Evolutionary conservation across 352 stramenopile genomes (phyloP), one percentile per base, ranked within the genome.

Genomic region (Elongisporangium senticosum): DNA sequence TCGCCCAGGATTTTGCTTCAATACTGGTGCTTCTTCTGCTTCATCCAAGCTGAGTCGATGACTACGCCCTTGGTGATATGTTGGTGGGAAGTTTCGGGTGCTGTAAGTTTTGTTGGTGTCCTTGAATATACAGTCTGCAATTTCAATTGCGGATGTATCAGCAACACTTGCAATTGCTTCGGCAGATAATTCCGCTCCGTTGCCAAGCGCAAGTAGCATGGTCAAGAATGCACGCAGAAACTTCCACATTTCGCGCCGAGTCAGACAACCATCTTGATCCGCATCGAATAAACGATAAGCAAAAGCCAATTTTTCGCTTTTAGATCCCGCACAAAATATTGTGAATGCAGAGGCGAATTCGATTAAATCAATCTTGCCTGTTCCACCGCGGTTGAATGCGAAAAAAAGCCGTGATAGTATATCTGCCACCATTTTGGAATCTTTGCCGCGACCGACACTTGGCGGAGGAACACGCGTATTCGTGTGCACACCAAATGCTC

Each of bases 201-300:
- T 97, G 55, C 94, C 96, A 21, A 98, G 90, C 13, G 93, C 96
- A 7, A 98, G 75, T 10, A 99, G 68, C 68, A 98, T 95, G 2
- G 94, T 95, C 49, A 99, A 67, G 68, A 98, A 98, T 2, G 93
- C 98, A 6, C 91, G 83, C 24, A 98, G 56, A 68, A 96, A 98
- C 55, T 90, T 93, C 67, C 79, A 95, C 70, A 98, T 93, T 54
- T 98, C 91, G 40, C 87, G 75, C n/a, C 82, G 75, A 11, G 86
- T 95, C n/a, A 99, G 71, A 14, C 82, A 83, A 6, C 92, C 89
- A 59, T 97, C 82, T 65, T 84, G 81, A 63, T 98, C 87, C 24
- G 80, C 71, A 62, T 98, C 95, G 63, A 98, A 98, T n/a, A 96
- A 51, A 10, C 74, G 74, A 58, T 90, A 97, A 1, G 86, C 83